Evolutionary conservation across 352 stramenopile species (phyloP).

Genomic region (Phytophthora sp.): DNA sequence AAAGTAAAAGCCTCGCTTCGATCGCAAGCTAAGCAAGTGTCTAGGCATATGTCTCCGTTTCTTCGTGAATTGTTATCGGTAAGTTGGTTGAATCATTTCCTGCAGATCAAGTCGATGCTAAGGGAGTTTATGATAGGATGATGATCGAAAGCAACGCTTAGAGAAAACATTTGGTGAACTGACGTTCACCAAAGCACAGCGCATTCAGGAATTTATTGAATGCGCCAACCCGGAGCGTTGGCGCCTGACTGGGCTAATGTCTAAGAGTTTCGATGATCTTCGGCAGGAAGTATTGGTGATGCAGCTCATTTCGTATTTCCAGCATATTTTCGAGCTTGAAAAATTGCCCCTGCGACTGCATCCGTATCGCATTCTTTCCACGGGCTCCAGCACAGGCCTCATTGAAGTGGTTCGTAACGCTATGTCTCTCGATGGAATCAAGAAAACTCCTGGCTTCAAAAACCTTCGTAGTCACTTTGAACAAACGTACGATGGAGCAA

Average conservation of each 20-base stretch:
- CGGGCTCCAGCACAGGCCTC: slow-evolving; percentile 93
- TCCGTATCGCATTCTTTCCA: slow-evolving; percentile 97
- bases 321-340: slow-evolving; percentile 93
- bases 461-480: slow-evolving; percentile 94
- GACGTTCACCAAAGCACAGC: slow-evolving; percentile 48
- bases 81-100: background rate
- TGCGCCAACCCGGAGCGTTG: slow-evolving; percentile 32
- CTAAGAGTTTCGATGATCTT: slow-evolving; percentile 98
- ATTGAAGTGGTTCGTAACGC: slow-evolving; percentile 97
- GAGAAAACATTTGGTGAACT: slow-evolving; percentile 80
- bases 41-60: slow-evolving; percentile 26
- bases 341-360: slow-evolving; percentile 92
- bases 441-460: slow-evolving; percentile 89
- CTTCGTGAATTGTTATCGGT: slow-evolving; percentile 34
- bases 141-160: slow-evolving; percentile 51
- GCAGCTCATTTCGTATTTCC: slow-evolving; percentile 96
- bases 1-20: slow-evolving; percentile 6
- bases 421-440: slow-evolving; percentile 97
- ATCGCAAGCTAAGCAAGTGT: slow-evolving; percentile 6
- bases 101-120: slow-evolving; percentile 6
- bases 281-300: slow-evolving; percentile 98
- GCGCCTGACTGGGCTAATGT: slow-evolving; percentile 88
- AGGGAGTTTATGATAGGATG: slow-evolving; percentile 18
- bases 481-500: slow-evolving; percentile 84
- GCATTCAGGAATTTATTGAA: slow-evolving; percentile 37